A percentile compares a stretch with the other conserved stretches of the same genome.
These are phyloP conservation scores for Coniophora puteana DNA, from an alignment of 1,284 basidiomycete genomes.

Conservation along the genomic window DNA sequence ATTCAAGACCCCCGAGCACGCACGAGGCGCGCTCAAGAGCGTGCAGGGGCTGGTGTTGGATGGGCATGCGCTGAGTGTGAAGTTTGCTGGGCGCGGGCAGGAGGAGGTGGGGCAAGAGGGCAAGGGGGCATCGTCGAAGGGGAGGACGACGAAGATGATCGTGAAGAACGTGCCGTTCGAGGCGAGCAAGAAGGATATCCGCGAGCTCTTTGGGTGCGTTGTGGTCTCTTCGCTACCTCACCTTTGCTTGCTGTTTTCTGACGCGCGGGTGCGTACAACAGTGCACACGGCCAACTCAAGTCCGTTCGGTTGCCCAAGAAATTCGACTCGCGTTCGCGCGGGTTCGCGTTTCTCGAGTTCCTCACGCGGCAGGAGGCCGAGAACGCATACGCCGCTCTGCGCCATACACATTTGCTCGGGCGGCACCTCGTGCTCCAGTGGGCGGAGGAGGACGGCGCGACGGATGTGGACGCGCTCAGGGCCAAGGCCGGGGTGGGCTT, in stretches of 20 bases:
- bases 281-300: conserved; percentile 89
- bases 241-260: conserved; percentile 1
- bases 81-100: conserved; percentile 83
- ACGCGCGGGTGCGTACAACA: conserved; percentile 24
- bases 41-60: conserved; percentile 86
- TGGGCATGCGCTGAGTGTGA: conserved; percentile 82
- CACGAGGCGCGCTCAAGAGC: conserved; percentile 73
- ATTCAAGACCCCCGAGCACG: conserved; percentile 75
- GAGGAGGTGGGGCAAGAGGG: conserved; percentile 55
- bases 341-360: conserved; percentile 97
- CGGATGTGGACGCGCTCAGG: conserved; percentile 71
- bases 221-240: conserved; percentile 9
- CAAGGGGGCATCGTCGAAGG: conserved; percentile 40
- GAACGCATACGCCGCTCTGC: conserved; percentile 78
- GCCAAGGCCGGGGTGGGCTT: conserved; percentile 77
- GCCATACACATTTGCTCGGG: conserved; percentile 94
- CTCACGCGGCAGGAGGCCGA: conserved; percentile 84
- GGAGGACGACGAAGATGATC: conserved; percentile 83
- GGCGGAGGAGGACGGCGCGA: conserved; percentile 81
- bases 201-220: conserved; percentile 80
- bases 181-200: conserved; percentile 89
- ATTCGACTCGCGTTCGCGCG: conserved; percentile 81
- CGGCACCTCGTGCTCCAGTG: conserved; percentile 93
- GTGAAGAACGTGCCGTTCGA: conserved; percentile 99
- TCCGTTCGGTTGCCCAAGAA: conserved; percentile 87